Evolutionary conservation across 768 basidiomycete species (phyloP).

Genomic region (Mycena floridula): DNA sequence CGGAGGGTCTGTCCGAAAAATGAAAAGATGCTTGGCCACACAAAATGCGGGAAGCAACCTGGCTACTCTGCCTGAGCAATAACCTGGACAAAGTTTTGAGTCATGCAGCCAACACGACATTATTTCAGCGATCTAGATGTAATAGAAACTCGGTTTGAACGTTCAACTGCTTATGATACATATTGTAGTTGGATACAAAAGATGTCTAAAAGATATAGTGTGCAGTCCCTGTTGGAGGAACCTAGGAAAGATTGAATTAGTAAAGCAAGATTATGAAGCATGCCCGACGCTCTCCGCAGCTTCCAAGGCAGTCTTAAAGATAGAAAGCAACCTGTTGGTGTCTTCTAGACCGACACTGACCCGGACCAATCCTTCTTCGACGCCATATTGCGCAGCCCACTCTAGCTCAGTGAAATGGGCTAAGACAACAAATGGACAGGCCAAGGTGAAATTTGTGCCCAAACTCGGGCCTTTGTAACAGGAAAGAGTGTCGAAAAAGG

Average conservation of each 20-base stretch:
- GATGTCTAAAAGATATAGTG: constrained; percentile 3
- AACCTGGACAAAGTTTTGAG: no score
- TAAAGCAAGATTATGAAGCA: constrained; percentile 1
- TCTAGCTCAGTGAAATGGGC: constrained; percentile 87
- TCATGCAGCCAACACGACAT: no score
- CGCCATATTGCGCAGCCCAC: constrained; percentile 86
- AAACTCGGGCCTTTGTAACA: constrained; percentile 88
- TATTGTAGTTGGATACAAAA: constrained; percentile 10
- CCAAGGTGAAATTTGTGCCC: constrained; percentile 95
- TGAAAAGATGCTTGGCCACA: no score
- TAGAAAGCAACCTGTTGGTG: constrained; percentile 41
- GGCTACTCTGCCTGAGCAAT: no score
- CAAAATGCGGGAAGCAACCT: no score
- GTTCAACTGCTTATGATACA: no score
- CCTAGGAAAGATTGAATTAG: background rate
- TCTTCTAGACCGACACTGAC: constrained; percentile 93
- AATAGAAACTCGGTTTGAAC: no score
- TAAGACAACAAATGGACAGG: constrained; percentile 88
- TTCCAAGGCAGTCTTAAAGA: constrained; percentile 58
- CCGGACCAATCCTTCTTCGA: constrained; percentile 78
- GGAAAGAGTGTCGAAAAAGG: constrained; percentile 80
- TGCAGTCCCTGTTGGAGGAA: constrained; percentile 16
- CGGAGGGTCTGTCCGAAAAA: no score
- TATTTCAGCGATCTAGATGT: no score
- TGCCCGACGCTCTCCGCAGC: constrained; percentile 55